A percentile compares a stretch with the other conserved stretches of the same genome.
phyloP scores from a whole-genome alignment of 208 protist species.

The Willaertia magna region DNA sequence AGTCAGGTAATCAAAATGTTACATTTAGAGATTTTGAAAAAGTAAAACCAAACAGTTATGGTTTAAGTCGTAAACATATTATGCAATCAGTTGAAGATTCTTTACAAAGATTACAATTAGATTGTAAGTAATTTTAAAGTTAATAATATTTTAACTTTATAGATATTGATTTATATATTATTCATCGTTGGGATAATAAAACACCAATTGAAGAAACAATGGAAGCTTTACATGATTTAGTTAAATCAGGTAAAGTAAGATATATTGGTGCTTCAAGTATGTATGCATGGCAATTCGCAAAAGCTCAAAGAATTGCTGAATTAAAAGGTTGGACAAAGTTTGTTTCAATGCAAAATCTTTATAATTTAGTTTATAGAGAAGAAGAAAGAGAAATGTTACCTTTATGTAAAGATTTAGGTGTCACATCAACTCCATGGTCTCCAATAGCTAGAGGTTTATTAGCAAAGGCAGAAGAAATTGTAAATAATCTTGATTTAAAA shows the following conservation, averaged over 20 bases:
- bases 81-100: background rate
- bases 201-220: constrained; percentile 3
- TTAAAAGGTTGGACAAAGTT: background rate
- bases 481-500: too few species aligned
- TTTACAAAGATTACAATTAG: background rate
- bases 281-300: constrained; percentile 6
- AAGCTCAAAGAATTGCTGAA: background rate
- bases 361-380: background rate
- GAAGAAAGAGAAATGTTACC: background rate
- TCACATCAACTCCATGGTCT: background rate
- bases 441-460: background rate
- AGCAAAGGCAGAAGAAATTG: background rate
- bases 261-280: constrained; percentile 2
- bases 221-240: background rate
- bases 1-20: background rate
- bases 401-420: background rate
- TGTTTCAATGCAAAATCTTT: background rate
- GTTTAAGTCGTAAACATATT: background rate
- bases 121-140: background rate
- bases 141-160: too few species aligned
- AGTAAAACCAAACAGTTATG: background rate
- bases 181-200: background rate
- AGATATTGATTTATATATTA: constrained; percentile 8
- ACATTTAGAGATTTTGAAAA: background rate
- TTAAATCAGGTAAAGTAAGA: background rate